phyloP scores from a whole-genome alignment of 2,329 filamentous ascomycete genomes.

The Phialophora macrospora region DNA sequence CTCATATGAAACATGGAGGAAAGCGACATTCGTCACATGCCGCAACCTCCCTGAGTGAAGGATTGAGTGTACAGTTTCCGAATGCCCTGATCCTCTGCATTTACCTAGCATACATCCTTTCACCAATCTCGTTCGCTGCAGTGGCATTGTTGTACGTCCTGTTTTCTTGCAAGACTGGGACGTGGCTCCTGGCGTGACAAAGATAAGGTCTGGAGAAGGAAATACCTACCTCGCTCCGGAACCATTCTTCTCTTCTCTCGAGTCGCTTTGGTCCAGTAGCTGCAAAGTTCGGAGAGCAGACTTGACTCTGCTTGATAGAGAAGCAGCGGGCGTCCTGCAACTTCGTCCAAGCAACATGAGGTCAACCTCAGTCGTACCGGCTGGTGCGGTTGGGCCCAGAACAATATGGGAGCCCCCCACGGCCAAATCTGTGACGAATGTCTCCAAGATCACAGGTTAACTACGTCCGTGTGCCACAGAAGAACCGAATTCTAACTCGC shows the following conservation, averaged over 20 bases:
- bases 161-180: background rate
- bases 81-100: conserved; percentile 1
- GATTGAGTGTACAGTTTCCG: background rate
- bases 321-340: background rate
- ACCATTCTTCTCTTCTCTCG: background rate
- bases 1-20: conserved; percentile 2
- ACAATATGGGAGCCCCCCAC: conserved; percentile 7
- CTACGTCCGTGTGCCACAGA: background rate
- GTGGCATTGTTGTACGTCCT: conserved; percentile 5
- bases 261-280: background rate
- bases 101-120: conserved; percentile 1
- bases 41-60: background rate
- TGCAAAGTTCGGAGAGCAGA: too few relatives aligned
- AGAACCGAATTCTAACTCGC: background rate
- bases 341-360: background rate
- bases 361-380: background rate
- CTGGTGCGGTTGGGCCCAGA: background rate
- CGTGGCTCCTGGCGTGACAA: background rate
- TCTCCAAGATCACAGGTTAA: conserved; percentile 19
- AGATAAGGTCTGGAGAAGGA: background rate
- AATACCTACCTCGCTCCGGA: background rate
- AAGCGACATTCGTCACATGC: too few relatives aligned
- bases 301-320: background rate
- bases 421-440: conserved; percentile 1
- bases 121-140: conserved; percentile 1